Base-by-base conservation (phyloP, 2,329 filamentous ascomycete genomes). In the Fusarium chaquense region DNA sequence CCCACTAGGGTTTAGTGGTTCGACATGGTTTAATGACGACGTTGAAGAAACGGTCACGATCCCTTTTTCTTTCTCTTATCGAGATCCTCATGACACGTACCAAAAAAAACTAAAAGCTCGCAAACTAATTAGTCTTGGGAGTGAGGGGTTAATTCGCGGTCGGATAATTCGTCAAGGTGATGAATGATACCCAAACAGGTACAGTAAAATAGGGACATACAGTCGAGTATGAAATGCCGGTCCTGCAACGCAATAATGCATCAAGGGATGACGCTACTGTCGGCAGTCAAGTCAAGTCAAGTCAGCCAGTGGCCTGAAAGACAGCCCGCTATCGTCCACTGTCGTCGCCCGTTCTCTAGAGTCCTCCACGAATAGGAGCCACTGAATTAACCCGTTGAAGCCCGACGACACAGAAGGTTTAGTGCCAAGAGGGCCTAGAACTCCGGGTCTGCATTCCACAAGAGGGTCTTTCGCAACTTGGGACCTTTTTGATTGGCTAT, bases 401-500 rank as follows among this genome's bases (percentile, higher is more conserved):
- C 33, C 15, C 15, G 24, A n/a, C n/a, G 26, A 30, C 35, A 41
- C 24, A 41, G 24, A 41, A 35, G 10, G 41, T 66, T 65, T 66
- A 32, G 35, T 49, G 66, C 66, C 61, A 69, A 69, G 66, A 70
- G 50, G 62, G 66, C 56, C 67, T 68, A 70, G 67, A 71, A 65
- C 54, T 36, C 43, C 30, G 22, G 33, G 67, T 44, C 36, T 26
- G 55, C 44, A 44, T 70, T 66, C 66, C 38, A 58, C 32, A 30
- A 64, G 53, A 26, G 51, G 53, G 49, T 35, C n/a, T 41, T 20
- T 22, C 28, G 5, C n/a, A 20, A 30, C 46, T 40, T 45, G 22
- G 12, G 13, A n/a, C n/a, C 5, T 10, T 15, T 16, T 36, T 70
- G 43, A 71, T 71, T 71, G 67, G 67, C 11, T 35, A 18, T 26